Evolutionary conservation across 495 filamentous ascomycete genomes (phyloP).

Genomic region (Evernia prunastri): DNA sequence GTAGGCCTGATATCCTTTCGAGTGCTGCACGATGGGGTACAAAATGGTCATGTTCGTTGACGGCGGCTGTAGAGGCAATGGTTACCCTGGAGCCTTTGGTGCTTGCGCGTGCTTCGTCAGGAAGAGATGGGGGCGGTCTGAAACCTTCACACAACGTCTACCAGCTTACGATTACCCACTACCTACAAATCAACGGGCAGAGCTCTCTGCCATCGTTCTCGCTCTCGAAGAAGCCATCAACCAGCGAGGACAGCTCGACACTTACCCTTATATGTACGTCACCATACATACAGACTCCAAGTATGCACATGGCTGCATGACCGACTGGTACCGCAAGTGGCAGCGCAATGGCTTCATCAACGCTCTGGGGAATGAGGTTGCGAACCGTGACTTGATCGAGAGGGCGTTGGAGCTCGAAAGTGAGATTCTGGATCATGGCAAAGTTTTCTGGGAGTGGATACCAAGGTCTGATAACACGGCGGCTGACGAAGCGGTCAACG

Average conservation of each 20-base stretch:
- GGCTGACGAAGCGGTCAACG: slow-evolving; percentile 19
- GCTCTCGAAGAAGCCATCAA: slow-evolving; percentile 34
- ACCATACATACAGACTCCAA: slow-evolving; percentile 32
- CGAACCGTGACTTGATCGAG: slow-evolving; percentile 35
- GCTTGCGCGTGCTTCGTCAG: slow-evolving; percentile 33
- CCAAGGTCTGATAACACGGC: slow-evolving; percentile 20
- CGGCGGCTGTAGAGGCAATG: slow-evolving; percentile 39
- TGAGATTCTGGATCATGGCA: slow-evolving; percentile 26
- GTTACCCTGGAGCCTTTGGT: slow-evolving; percentile 26
- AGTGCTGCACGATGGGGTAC: slow-evolving; percentile 33
- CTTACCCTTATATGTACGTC: slow-evolving; percentile 17
- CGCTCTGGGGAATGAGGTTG: slow-evolving; percentile 24
- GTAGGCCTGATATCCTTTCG: neutral
- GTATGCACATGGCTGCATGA: slow-evolving; percentile 32
- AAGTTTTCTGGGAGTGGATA: slow-evolving; percentile 28
- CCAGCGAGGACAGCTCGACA: slow-evolving; percentile 24
- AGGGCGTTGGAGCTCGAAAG: slow-evolving; percentile 30
- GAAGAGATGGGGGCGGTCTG: slow-evolving; percentile 8
- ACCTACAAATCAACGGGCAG: slow-evolving; percentile 39
- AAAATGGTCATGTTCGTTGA: slow-evolving; percentile 38
- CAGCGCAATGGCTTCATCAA: slow-evolving; percentile 28
- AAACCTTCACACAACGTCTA: neutral
- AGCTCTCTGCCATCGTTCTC: slow-evolving; percentile 36
- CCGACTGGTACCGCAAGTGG: slow-evolving; percentile 31
- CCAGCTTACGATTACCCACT: neutral